Conservation (phyloP, 208 protist genomes). For the Acanthamoeba healyi region DNA sequence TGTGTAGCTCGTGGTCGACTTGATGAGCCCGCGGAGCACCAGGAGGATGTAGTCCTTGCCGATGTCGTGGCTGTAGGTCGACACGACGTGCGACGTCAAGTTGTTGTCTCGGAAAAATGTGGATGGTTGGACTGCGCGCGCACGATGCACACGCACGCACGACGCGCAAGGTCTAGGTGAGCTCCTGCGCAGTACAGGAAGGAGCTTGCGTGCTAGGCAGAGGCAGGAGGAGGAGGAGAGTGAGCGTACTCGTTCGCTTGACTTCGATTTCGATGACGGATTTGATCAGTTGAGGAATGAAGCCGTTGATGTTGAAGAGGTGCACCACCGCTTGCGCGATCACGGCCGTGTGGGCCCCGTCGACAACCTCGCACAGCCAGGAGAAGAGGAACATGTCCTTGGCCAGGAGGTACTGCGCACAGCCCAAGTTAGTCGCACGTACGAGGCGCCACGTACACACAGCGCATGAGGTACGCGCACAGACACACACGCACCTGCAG, state of each 20-base stretch:
- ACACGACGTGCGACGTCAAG: slow-evolving; percentile 46
- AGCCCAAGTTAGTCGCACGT: no score
- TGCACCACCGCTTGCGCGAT: neutral
- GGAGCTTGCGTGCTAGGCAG: no score
- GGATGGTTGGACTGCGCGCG: slow-evolving; percentile 8
- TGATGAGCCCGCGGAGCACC: neutral
- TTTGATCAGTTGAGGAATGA: neutral
- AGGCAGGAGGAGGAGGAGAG: neutral
- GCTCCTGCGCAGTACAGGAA: no score
- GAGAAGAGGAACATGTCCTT: slow-evolving; percentile 34
- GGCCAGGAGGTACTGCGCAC: neutral
- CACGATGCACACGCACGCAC: neutral
- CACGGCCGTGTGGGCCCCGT: neutral
- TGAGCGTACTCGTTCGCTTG: slow-evolving; percentile 3
- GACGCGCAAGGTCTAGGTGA: no score
- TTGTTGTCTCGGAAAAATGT: slow-evolving; percentile 66
- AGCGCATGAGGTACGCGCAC: neutral
- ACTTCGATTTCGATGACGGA: slow-evolving; percentile 22
- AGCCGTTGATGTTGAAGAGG: neutral
- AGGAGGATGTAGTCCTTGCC: slow-evolving; percentile 14
- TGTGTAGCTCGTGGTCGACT: neutral
- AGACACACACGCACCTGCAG: neutral
- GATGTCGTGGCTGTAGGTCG: slow-evolving; percentile 20
- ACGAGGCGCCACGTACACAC: no score
- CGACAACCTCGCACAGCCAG: slow-evolving; percentile 26